Conservation (phyloP, 768 basidiomycete species). For the Tulasnella sp. region DNA sequence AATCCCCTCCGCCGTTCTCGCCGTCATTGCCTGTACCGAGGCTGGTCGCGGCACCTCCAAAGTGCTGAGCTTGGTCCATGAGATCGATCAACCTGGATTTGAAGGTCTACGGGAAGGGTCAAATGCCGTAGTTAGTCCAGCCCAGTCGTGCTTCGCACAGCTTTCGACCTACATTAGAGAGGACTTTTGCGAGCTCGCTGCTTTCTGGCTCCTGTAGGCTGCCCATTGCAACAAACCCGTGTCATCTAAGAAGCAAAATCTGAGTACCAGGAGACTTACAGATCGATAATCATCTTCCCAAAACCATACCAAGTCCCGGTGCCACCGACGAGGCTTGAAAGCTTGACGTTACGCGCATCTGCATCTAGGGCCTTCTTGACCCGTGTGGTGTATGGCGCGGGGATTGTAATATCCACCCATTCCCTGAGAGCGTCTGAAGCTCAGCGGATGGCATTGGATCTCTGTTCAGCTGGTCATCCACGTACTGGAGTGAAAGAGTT, state of each 20-base stretch:
- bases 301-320: slow-evolving; percentile 90
- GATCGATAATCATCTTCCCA: slow-evolving; percentile 72
- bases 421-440: slow-evolving; percentile 33
- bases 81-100: slow-evolving; percentile 63
- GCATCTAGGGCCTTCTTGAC: slow-evolving; percentile 84
- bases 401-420: slow-evolving; percentile 83
- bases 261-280: too few species aligned
- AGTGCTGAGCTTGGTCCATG: slow-evolving; percentile 82
- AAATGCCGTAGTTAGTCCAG: background rate
- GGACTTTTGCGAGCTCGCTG: slow-evolving; percentile 54
- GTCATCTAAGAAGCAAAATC: background rate
- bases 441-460: background rate
- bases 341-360: slow-evolving; percentile 72
- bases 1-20: slow-evolving; percentile 55
- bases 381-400: slow-evolving; percentile 58
- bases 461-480: background rate
- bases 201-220: slow-evolving; percentile 72
- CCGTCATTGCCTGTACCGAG: slow-evolving; percentile 43
- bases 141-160: too few species aligned
- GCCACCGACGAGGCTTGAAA: slow-evolving; percentile 73
- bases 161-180: slow-evolving; percentile 44
- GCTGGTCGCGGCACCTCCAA: slow-evolving; percentile 37
- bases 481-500: slow-evolving; percentile 69
- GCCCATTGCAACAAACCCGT: background rate
- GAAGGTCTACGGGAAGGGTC: slow-evolving; percentile 47